Base-by-base conservation (phyloP, 2,329 filamentous ascomycete species). In the Ceratocystis papillata region DNA sequence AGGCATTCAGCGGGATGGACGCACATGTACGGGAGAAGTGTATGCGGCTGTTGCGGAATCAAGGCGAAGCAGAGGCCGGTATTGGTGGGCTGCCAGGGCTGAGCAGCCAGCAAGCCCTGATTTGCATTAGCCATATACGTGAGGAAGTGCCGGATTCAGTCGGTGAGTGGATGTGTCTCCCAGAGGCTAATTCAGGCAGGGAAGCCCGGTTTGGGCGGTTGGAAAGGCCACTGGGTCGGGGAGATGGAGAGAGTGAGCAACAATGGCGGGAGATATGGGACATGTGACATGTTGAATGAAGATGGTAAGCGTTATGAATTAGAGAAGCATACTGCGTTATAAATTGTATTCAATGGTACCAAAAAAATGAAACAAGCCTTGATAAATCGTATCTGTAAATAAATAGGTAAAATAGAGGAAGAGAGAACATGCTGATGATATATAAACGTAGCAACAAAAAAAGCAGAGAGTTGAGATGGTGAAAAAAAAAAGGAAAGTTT, bases 51-150 rank as follows among this genome's bases (percentile, higher is more conserved):
- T 82, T 99, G 1, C 76, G 73, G 20, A 72, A 73, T 15, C 10
- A 41, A 41, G 73, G 75, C 0, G 74, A 77, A 6, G 77, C 75
- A 65, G 70, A 75, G 0, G 81, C 78, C 0, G 64, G 61, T 33
- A 30, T 66, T 22, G 67, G 67, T 41, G 78, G 75, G 25, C 76
- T 93, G 3, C 72, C 72, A 0, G 90, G 90, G 0, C 75, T 96
- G 66, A 80, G 80, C 1, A 78, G 84, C 0, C 75, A 83, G 25
- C 93, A 97, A 76, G 91, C 91, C 0, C 77, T 99, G 65, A 82
- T 97, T n/a, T 90, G 92, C 69, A 93, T 97, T 68, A 94, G 90
- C 68, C 94, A 99, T 76, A 81, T 93, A 68, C 86, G 86, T 69
- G 91, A 96, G 71, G 94, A 99, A 75, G 88, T 97, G 8, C 94